phyloP scores from a whole-genome alignment of 2,329 filamentous ascomycete species.

The Penicillium sp. region DNA sequence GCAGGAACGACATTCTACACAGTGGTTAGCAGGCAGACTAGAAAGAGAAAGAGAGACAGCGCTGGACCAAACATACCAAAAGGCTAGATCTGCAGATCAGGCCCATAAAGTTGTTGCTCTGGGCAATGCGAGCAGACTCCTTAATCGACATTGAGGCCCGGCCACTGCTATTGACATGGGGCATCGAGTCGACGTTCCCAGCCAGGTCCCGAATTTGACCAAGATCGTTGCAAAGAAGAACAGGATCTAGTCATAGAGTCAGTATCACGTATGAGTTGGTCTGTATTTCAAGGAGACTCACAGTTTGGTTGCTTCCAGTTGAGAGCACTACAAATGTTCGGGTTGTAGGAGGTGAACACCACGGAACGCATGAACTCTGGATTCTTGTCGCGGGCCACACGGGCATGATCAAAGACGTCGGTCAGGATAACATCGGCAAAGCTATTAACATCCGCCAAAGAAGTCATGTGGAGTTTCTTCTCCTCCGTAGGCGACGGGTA shows the following conservation, averaged over 20 bases:
- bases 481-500: constrained; percentile 74
- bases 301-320: constrained; percentile 99
- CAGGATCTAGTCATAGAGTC: constrained; percentile 54
- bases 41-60: background rate
- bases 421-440: constrained; percentile 76
- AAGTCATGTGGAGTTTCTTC: constrained; percentile 58
- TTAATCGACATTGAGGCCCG: constrained; percentile 77
- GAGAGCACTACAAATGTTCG: constrained; percentile 78
- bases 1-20: constrained; percentile 80
- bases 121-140: constrained; percentile 83
- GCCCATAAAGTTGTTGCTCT: constrained; percentile 97
- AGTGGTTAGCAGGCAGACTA: constrained; percentile 12
- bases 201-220: constrained; percentile 46
- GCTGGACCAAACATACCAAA: constrained; percentile 53
- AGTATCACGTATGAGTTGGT: background rate
- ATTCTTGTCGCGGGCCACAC: constrained; percentile 55
- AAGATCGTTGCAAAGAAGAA: constrained; percentile 89
- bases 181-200: constrained; percentile 31
- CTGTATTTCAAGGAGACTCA: constrained; percentile 32
- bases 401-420: constrained; percentile 84
- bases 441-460: constrained; percentile 71
- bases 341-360: constrained; percentile 88
- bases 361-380: constrained; percentile 73
- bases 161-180: constrained; percentile 52
- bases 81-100: constrained; percentile 80